These are phyloP conservation scores for Hamigera avellanea DNA, from an alignment of 495 filamentous ascomycete genomes.

Conservation along the genomic window DNA sequence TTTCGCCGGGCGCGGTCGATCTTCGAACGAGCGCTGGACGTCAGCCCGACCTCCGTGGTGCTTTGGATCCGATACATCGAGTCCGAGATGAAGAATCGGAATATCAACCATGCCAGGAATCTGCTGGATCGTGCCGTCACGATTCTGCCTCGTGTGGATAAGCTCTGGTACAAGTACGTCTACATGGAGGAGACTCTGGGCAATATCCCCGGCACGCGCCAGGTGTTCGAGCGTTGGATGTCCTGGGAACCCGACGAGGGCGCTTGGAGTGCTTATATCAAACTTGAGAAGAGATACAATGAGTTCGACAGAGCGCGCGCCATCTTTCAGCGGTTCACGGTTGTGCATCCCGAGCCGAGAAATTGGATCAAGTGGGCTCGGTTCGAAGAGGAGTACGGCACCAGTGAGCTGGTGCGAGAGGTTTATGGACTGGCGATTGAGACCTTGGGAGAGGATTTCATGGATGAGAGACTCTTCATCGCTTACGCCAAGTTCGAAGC, in stretches of 20 bases:
- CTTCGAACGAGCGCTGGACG: conserved; percentile 92
- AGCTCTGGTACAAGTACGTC: conserved; percentile 98
- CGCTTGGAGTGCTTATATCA: conserved; percentile 93
- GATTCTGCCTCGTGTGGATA: conserved; percentile 83
- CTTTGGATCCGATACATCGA: conserved; percentile 87
- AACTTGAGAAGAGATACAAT: conserved; percentile 87
- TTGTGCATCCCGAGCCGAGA: conserved; percentile 86
- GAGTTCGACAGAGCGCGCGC: conserved; percentile 76
- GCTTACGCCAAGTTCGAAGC: conserved; percentile 88
- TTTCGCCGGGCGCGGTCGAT: conserved; percentile 90
- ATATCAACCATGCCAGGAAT: conserved; percentile 96
- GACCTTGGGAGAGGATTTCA: conserved; percentile 85
- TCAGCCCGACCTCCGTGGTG: conserved; percentile 72
- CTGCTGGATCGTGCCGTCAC: conserved; percentile 90
- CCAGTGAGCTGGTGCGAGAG: conserved; percentile 80
- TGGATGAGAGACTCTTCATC: conserved; percentile 91
- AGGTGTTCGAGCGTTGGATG: conserved; percentile 98
- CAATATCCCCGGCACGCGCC: conserved; percentile 83
- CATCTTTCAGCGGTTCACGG: conserved; percentile 83
- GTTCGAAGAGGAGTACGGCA: conserved; percentile 92
- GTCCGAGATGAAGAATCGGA: conserved; percentile 89
- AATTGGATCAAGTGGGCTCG: conserved; percentile 99
- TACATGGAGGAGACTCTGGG: conserved; percentile 97
- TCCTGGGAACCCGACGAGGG: conserved; percentile 94
- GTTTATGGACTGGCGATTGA: conserved; percentile 87